Base-by-base conservation (phyloP, 2,329 filamentous ascomycete genomes). In the Colletotrichum sp. region DNA sequence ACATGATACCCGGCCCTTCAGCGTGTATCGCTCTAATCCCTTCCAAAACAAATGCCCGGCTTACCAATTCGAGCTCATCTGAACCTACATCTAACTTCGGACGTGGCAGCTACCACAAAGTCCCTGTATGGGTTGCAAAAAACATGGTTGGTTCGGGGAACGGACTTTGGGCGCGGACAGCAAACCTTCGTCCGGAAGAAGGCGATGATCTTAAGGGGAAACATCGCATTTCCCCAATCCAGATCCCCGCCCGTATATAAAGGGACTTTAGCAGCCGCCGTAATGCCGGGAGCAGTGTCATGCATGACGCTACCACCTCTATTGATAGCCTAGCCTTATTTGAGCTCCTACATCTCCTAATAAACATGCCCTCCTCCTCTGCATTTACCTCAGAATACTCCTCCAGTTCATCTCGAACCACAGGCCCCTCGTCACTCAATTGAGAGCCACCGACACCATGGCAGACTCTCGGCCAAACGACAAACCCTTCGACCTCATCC, bases 401-500 rank as follows among this genome's bases (percentile, higher is more conserved):
- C n/a, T 24, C n/a, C 44, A 52, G 44, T 21, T 21, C 44, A 7
- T 8, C 44, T 21, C 44, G n/a, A 52, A 21, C 44, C 44, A 21
- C 12, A 52, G n/a, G 5, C n/a, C 44, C n/a, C 10, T 10, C 18
- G n/a, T 12, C 39, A 52, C 44, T 21, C 44, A 18, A 21, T 52
- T 52, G 44, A 10, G 44, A 52, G 10, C n/a, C n/a, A 52, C n/a
- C 44, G 26, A 49, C 44, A 52, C 36, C 12, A 76, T 76, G 74
- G 64, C 74, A 24, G 70, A 60, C 70, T 69, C 64, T 21, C 36
- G 64, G 21, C 44, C 74, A 10, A 57, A 60, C 30, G 60, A 57
- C 16, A 71, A 55, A 52, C 64, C 62, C 67, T 69, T 71, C 15
- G 84, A 87, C 77, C 80, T 86, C 21, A 84, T 87, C 79, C 70